Evolutionary conservation across 768 basidiomycete genomes (phyloP).

Genomic region (Paxillus rubicundulus): DNA sequence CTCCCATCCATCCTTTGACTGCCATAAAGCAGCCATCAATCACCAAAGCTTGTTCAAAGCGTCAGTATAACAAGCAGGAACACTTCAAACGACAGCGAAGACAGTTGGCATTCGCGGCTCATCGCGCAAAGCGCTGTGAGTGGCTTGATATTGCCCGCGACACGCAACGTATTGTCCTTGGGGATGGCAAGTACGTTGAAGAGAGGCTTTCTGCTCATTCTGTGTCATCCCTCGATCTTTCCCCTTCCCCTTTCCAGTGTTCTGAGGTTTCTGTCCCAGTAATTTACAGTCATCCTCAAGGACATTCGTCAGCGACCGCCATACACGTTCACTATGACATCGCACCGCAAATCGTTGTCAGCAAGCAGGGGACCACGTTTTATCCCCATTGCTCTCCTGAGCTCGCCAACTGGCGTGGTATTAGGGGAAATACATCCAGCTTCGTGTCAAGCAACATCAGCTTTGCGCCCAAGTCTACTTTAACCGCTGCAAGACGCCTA

Average conservation of each 20-base stretch:
- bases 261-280: slow-evolving; percentile 4
- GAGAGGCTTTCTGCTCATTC: slow-evolving; percentile 17
- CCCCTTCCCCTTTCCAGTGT: slow-evolving; percentile 18
- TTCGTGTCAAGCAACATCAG: slow-evolving; percentile 21
- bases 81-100: slow-evolving; percentile 20
- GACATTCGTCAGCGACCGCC: not conserved
- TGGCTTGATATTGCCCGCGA: slow-evolving; percentile 37
- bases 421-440: slow-evolving; percentile 4
- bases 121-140: slow-evolving; percentile 24
- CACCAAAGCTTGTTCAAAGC: slow-evolving; percentile 13
- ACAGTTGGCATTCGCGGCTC: slow-evolving; percentile 19
- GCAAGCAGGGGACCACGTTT: slow-evolving; percentile 38
- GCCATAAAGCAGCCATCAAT: slow-evolving; percentile 24
- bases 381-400: slow-evolving; percentile 38
- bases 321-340: slow-evolving; percentile 31
- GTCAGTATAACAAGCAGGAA: slow-evolving; percentile 20
- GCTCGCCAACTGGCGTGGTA: slow-evolving; percentile 36
- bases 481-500: slow-evolving; percentile 33
- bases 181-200: slow-evolving; percentile 41
- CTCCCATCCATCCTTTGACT: slow-evolving; percentile 20
- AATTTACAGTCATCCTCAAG: slow-evolving; percentile 3
- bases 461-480: slow-evolving; percentile 31
- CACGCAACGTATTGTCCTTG: slow-evolving; percentile 38
- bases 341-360: slow-evolving; percentile 34
- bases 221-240: not conserved